These are phyloP conservation scores for Sporothrix schenckii DNA, from an alignment of 2,329 filamentous ascomycete species.

Conservation along the genomic window DNA sequence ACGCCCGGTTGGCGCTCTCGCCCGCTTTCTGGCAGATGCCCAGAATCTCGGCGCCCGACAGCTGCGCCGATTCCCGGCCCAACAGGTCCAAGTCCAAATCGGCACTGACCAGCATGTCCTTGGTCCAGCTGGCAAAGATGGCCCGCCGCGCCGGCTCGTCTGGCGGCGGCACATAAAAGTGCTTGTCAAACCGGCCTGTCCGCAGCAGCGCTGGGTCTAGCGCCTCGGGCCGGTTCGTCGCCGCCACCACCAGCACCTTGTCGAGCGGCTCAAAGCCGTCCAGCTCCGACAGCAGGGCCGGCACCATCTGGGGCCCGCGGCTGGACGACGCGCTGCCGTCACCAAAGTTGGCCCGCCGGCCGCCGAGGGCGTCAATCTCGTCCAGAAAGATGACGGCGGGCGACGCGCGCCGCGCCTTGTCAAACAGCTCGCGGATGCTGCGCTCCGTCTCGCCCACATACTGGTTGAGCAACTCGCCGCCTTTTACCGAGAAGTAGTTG, in stretches of 20 bases:
- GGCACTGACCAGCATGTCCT: conserved; percentile 59
- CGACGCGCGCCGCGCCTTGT: conserved; percentile 78
- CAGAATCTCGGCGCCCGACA: conserved; percentile 81
- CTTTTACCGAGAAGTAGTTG: conserved; percentile 94
- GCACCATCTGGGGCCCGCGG: conserved; percentile 76
- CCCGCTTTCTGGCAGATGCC: conserved; percentile 55
- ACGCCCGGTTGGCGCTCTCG: conserved; percentile 43
- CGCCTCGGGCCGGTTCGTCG: conserved; percentile 85
- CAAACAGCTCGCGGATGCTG: conserved; percentile 80
- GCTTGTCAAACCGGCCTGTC: conserved; percentile 80
- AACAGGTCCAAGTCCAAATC: conserved; percentile 69
- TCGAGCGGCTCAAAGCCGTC: conserved; percentile 86
- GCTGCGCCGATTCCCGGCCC: conserved; percentile 69
- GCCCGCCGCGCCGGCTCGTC: conserved; percentile 71
- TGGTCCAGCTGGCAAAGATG: conserved; percentile 71
- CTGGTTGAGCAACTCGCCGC: conserved; percentile 91
- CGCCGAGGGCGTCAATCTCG: conserved; percentile 86
- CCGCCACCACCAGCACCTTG: conserved; percentile 83
- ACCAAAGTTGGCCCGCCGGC: conserved; percentile 52
- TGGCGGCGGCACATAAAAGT: conserved; percentile 84
- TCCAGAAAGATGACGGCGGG: conserved; percentile 97
- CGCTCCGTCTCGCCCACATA: conserved; percentile 95
- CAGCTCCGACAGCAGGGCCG: conserved; percentile 91
- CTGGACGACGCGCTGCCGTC: conserved; percentile 44
- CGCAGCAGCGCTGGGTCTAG: conserved; percentile 85